Percentiles rank a stretch among this genome's conserved stretches.
These are phyloP conservation scores for Hanseniaspora pseudoguilliermondii DNA, from an alignment of 805 yeast genomes.

Conservation along the genomic window DNA sequence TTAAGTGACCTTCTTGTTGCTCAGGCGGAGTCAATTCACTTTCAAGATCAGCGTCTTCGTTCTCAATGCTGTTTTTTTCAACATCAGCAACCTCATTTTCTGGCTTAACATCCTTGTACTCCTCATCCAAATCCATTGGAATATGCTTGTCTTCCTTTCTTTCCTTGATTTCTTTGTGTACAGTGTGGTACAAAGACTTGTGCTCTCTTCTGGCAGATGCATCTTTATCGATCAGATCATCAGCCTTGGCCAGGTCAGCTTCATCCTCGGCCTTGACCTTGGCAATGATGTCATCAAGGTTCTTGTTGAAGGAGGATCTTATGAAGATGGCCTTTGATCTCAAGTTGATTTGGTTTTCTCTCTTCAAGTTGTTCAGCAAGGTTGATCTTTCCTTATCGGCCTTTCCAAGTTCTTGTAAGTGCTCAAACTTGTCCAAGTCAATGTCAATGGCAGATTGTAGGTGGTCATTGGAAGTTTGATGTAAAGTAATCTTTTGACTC, in stretches of 20 bases:
- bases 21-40: slow-evolving; percentile 4
- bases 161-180: not conserved
- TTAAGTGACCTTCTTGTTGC: not conserved
- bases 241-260: slow-evolving; percentile 14
- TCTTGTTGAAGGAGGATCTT: slow-evolving; percentile 24
- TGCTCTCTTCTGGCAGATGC: slow-evolving; percentile 4
- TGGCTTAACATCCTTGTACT: not conserved
- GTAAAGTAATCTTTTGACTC: slow-evolving; percentile 29
- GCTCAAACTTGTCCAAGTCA: slow-evolving; percentile 29
- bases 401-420: slow-evolving; percentile 32
- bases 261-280: slow-evolving; percentile 15
- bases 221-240: slow-evolving; percentile 13
- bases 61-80: not conserved
- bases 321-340: slow-evolving; percentile 13
- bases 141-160: slow-evolving; percentile 3
- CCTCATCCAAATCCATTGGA: not conserved
- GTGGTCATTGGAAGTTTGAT: slow-evolving; percentile 29
- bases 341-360: slow-evolving; percentile 13
- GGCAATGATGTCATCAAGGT: slow-evolving; percentile 23
- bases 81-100: not conserved
- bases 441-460: slow-evolving; percentile 27
- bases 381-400: slow-evolving; percentile 23
- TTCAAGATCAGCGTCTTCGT: not conserved
- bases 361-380: slow-evolving; percentile 23
- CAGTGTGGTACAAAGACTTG: not conserved